A percentile compares a stretch with the other conserved stretches of the same genome.
Conservation (phyloP, 2,329 filamentous ascomycete genomes). For the Diaporthe citri region DNA sequence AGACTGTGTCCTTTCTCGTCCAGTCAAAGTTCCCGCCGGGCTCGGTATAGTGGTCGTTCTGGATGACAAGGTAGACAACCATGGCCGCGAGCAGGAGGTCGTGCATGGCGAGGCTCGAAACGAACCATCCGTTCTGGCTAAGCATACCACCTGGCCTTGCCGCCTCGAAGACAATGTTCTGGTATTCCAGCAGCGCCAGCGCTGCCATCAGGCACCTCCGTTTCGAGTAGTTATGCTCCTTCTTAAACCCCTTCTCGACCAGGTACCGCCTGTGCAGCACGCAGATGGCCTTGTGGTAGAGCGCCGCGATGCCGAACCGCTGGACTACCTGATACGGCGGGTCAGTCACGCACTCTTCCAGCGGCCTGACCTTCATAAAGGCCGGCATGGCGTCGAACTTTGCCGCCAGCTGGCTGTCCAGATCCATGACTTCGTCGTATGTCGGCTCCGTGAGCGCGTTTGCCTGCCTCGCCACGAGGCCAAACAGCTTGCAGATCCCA, state of each 20-base stretch:
- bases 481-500: conserved; percentile 61
- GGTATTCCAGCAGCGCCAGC: conserved; percentile 60
- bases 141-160: conserved; percentile 67
- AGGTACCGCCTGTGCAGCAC: conserved; percentile 69
- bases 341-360: conserved; percentile 64
- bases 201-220: conserved; percentile 64
- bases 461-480: conserved; percentile 62
- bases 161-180: conserved; percentile 61
- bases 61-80: conserved; percentile 67
- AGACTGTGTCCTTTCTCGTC: conserved; percentile 49
- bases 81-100: conserved; percentile 73
- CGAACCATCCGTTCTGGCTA: conserved; percentile 66
- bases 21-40: conserved; percentile 50
- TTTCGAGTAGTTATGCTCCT: conserved; percentile 66
- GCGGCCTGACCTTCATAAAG: conserved; percentile 61
- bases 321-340: conserved; percentile 62
- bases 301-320: conserved; percentile 63
- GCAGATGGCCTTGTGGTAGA: conserved; percentile 68
- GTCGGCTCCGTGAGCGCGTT: conserved; percentile 61
- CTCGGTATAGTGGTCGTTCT: conserved; percentile 57
- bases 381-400: conserved; percentile 60
- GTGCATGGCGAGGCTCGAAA: conserved; percentile 68
- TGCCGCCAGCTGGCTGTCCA: conserved; percentile 61
- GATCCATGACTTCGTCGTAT: conserved; percentile 62
- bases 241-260: conserved; percentile 54